phyloP scores from a whole-genome alignment of 1,139 yeast genomes.

The Meyerozyma smithsonii region DNA sequence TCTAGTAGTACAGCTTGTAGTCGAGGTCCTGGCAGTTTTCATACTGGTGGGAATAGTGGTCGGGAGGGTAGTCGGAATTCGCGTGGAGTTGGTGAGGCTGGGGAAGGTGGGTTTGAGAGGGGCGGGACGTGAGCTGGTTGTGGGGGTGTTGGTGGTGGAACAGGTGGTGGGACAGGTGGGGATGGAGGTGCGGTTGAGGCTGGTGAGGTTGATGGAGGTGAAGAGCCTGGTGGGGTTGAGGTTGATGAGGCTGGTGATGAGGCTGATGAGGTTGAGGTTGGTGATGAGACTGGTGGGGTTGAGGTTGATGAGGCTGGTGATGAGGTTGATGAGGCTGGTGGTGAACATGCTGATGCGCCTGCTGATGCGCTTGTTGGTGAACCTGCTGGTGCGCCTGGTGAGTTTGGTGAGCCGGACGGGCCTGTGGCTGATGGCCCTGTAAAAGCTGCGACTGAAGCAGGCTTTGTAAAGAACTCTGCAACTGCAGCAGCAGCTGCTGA shows the following conservation, averaged over 20 bases:
- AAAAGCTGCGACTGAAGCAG: too few species aligned
- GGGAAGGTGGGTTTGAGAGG: not conserved
- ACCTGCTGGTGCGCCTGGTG: too few species aligned
- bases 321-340: constrained; percentile 1
- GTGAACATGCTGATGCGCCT: not conserved
- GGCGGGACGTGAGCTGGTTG: not conserved
- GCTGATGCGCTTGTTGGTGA: not conserved
- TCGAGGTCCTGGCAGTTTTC: not conserved
- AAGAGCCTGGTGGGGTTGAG: not conserved
- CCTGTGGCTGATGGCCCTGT: too few species aligned
- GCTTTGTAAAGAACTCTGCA: too few species aligned
- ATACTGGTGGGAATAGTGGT: not conserved
- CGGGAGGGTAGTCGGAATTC: not conserved
- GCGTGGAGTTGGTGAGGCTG: not conserved
- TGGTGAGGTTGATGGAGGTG: not conserved
- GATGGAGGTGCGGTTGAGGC: not conserved
- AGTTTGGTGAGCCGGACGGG: too few species aligned
- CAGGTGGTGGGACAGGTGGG: not conserved
- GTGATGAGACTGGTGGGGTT: not conserved
- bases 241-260: not conserved
- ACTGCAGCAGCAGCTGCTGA: too few species aligned
- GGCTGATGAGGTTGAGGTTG: not conserved
- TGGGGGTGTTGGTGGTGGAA: too few species aligned
- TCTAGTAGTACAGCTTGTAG: constrained; percentile 1
- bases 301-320: not conserved